These are phyloP conservation scores for Diaporthe velutina DNA, from an alignment of 2,329 filamentous ascomycete genomes.

Conservation along the genomic window DNA sequence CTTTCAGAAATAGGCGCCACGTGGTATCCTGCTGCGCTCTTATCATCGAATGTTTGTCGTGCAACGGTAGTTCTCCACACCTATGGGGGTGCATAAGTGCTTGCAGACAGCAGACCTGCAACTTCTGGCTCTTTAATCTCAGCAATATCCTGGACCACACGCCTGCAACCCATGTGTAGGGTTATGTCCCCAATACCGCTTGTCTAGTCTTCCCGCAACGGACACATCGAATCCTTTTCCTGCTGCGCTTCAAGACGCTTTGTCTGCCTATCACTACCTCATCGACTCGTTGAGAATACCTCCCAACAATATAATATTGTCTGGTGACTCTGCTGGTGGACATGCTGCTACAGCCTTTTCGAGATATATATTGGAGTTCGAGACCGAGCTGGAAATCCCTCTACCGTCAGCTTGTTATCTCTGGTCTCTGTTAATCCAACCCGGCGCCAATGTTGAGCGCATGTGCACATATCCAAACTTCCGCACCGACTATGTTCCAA, in stretches of 20 bases:
- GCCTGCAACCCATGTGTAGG: neutral
- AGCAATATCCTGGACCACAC: neutral
- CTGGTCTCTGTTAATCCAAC: neutral
- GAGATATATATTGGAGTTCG: neutral
- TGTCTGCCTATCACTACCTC: no score
- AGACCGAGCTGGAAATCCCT: neutral
- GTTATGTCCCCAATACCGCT: neutral
- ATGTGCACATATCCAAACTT: no score
- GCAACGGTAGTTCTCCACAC: neutral
- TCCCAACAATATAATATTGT: neutral
- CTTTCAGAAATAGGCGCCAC: neutral
- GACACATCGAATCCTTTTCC: neutral
- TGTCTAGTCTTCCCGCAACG: neutral
- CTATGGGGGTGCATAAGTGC: neutral
- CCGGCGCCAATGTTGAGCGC: neutral
- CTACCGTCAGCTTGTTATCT: neutral
- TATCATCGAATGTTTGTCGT: neutral
- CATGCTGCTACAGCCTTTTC: neutral
- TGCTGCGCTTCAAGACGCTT: neutral
- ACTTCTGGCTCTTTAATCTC: neutral
- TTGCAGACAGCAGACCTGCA: neutral
- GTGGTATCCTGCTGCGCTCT: neutral
- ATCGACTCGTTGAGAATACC: no score
- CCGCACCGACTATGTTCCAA: no score
- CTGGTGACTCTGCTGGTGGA: neutral